Conservation (phyloP, 768 basidiomycete genomes). For the Roridomyces roridus region DNA sequence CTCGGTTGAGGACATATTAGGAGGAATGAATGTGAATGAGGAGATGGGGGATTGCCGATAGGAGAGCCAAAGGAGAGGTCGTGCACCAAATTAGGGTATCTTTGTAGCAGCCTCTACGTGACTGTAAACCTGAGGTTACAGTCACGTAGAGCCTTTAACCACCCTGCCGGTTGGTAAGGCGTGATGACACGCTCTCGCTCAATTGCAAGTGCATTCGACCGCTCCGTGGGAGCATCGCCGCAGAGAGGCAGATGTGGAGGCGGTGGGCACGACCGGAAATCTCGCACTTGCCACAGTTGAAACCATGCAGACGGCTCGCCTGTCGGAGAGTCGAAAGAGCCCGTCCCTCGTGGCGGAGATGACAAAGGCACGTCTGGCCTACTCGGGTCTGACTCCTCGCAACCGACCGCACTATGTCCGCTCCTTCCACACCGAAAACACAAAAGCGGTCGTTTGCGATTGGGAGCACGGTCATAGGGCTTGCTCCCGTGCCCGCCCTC, state of each 20-base stretch:
- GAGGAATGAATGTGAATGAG: slow-evolving; percentile 10
- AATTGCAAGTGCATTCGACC: slow-evolving; percentile 12
- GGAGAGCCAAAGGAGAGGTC: slow-evolving; percentile 15
- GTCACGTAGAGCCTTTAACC: slow-evolving; percentile 9
- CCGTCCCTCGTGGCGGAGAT: slow-evolving; percentile 1
- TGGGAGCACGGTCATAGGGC: background rate
- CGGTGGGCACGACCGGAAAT: background rate
- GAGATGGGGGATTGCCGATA: slow-evolving; percentile 19
- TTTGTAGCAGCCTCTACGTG: no score
- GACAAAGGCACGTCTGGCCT: slow-evolving; percentile 1
- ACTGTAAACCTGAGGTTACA: no score
- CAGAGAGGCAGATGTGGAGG: slow-evolving; percentile 13
- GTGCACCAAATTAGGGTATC: slow-evolving; percentile 18
- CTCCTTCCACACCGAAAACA: slow-evolving; percentile 12
- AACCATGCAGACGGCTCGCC: slow-evolving; percentile 1
- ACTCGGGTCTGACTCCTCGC: background rate
- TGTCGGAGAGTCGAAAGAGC: slow-evolving; percentile 6
- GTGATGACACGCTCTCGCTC: slow-evolving; percentile 2
- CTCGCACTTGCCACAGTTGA: background rate
- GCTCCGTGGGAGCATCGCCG: slow-evolving; percentile 11
- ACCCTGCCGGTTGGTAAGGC: slow-evolving; percentile 8
- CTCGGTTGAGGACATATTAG: slow-evolving; percentile 8
- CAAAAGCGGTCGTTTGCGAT: background rate
- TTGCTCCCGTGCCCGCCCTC: background rate
- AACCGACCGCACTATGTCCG: background rate